These are phyloP conservation scores for Cupressus sempervirens DNA, from an alignment of 75 land plant species.

Conservation along the genomic window DNA sequence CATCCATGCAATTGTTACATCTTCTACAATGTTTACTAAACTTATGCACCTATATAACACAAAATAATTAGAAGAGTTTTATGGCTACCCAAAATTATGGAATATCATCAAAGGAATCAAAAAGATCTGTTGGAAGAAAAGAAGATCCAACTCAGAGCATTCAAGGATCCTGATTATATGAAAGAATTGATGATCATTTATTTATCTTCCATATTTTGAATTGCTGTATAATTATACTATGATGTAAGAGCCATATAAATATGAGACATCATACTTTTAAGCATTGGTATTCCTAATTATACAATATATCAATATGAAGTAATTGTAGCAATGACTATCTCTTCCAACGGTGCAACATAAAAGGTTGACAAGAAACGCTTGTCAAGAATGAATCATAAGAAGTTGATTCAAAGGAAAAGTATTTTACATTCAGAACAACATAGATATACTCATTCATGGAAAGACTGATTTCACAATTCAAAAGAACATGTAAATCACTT, in stretches of 20 bases:
- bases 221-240: not conserved
- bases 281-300: not conserved
- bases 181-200: not conserved
- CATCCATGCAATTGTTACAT: conserved; percentile 99
- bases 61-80: not conserved
- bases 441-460: not conserved
- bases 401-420: not conserved
- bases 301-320: not conserved
- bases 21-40: conserved; percentile 97
- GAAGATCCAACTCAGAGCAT: not conserved
- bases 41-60: conserved; percentile 67
- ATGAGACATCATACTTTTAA: not conserved
- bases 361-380: not conserved
- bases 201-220: not conserved
- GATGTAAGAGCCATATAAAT: not conserved
- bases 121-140: not conserved
- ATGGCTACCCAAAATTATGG: not conserved
- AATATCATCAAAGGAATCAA: not conserved
- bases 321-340: not conserved
- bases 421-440: not conserved
- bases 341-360: not conserved
- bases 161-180: not conserved
- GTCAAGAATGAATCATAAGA: not conserved
- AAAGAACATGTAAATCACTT: not conserved
- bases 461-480: not conserved